Base-by-base conservation (phyloP, 176 grass and related monocot genomes). In the Oryza officinalis region DNA sequence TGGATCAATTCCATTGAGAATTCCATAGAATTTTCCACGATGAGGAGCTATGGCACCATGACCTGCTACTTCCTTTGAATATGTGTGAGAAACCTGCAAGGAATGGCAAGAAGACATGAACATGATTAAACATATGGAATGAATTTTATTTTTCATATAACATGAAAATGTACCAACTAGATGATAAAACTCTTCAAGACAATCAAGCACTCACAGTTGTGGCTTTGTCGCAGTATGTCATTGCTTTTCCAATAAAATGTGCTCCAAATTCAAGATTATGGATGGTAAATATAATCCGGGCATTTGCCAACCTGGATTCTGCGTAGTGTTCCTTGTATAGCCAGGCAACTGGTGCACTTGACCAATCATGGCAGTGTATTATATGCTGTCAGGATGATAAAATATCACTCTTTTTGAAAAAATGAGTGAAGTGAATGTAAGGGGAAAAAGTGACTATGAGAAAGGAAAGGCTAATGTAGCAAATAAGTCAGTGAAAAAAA, bases 321-420 rank as follows among this genome's bases (percentile, higher is more conserved):
- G 71, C 84, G 60, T 97, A 97, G 43, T 94, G 85, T 72, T 94
- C 95, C 84, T 97, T 97, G 79, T 84, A 90, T 79, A 98, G 67
- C 92, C 92, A 98, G n/a, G 92, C 92, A 70, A 89, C 87, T 4
- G 92, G 92, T 72, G 95, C 87, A 87, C 95, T 94, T 68, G 95
- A 90, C 95, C 95, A 98, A 84, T 97, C 95, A 88, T 97, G 92
- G 73, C 92, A 94, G 66, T 97, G 95, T 87, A 97, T 86, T 90
- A 97, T 93, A 88, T 97, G 78, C 95, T 97, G 86, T 69, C 14
- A 81, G 35, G 61, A 52, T 20, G 22, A 80, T 49, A 85, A 85
- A 68, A 82, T 63, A 79, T 75, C 17, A 75, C 45, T 4, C 50
- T 9, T 4, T 49, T 88, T 75, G 61, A 90, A 67, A 67, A 65